Base-by-base conservation (phyloP, 306 rosid genomes). In the Cucumis cinereus region DNA sequence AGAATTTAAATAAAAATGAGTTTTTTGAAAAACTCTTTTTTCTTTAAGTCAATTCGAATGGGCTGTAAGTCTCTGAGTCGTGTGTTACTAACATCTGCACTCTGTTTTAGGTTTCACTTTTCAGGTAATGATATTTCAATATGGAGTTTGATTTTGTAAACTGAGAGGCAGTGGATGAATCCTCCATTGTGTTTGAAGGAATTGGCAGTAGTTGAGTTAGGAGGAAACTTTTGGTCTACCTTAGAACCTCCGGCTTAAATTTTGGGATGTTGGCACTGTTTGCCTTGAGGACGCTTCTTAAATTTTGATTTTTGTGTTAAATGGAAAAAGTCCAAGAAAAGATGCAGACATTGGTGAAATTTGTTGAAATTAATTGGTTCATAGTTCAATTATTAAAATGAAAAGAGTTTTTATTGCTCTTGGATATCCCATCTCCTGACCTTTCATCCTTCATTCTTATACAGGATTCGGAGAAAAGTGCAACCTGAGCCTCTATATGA, bases 401-500 rank as follows among this genome's bases (percentile, higher is more conserved):
- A 17, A 17, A 16, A 0, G 49, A 56, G 38, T 79, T 69, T 79
- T 75, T 74, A 41, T 45, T 43, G 1, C 56, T 57, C 13, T 68
- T 10, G 60, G 55, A 54, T 64, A 76, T 6, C 75, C 24, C 77
- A 77, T 49, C 43, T 60, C 76, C 66, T 33, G n/a, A 77, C 28
- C 26, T 77, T 59, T 8, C 3, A 4, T 84, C 52, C 76, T 76
- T 41, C 71, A 50, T 83, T 78, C 62, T 78, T 30, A 84, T 82
- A 76, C 88, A 91, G 97, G 98, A 94, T 94, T 81, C 85, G 86
- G 81, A 77, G 91, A 82, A 92, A 89, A 77, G 91, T 86, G 78
- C 92, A 85, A 85, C 92, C 97, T 26, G 87, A 88, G 81, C 97
- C 98, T 58, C 84, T 95, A 60, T 92, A 86, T 80, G 88, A 81